A percentile compares a stretch with the other conserved stretches of the same genome.
phyloP scores from a whole-genome alignment of 2,329 filamentous ascomycete genomes.

The Fusarium vanettenii region DNA sequence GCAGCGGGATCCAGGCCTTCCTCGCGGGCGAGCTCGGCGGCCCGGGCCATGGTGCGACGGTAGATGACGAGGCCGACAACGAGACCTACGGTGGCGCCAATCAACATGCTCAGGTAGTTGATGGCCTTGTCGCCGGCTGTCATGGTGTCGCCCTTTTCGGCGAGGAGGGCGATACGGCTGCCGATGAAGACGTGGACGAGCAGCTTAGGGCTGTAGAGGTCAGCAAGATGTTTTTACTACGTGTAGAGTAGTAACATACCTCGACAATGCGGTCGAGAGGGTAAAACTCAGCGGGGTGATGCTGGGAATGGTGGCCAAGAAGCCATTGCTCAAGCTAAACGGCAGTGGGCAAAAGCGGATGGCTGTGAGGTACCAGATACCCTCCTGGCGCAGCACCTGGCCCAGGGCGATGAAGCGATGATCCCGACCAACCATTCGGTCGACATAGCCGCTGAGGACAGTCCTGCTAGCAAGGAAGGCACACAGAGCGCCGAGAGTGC shows the following conservation, averaged over 20 bases:
- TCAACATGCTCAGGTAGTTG: constrained; percentile 83
- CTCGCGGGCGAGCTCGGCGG: constrained; percentile 66
- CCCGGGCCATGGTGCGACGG: constrained; percentile 72
- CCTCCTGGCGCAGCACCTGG: constrained; percentile 90
- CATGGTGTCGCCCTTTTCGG: constrained; percentile 88
- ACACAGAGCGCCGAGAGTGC: constrained; percentile 79
- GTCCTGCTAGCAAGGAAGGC: constrained; percentile 86
- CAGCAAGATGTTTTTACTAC: background rate
- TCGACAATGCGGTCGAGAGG: constrained; percentile 82
- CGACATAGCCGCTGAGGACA: constrained; percentile 81
- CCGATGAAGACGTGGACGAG: constrained; percentile 95
- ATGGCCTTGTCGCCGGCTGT: constrained; percentile 79
- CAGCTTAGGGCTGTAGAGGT: constrained; percentile 76
- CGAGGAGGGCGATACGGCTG: constrained; percentile 81
- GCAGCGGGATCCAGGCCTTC: constrained; percentile 47
- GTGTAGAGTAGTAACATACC: constrained; percentile 48
- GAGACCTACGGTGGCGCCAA: constrained; percentile 78
- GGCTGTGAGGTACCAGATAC: constrained; percentile 87
- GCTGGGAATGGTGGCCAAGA: constrained; percentile 92
- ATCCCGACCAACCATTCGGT: constrained; percentile 83
- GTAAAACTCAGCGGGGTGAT: constrained; percentile 82
- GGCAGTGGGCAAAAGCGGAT: constrained; percentile 93
- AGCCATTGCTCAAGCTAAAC: constrained; percentile 93
- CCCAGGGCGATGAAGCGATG: constrained; percentile 89
- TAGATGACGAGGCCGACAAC: constrained; percentile 89